Evolutionary conservation across 306 rosid genomes (phyloP).

Genomic region (Albizia julibrissin): DNA sequence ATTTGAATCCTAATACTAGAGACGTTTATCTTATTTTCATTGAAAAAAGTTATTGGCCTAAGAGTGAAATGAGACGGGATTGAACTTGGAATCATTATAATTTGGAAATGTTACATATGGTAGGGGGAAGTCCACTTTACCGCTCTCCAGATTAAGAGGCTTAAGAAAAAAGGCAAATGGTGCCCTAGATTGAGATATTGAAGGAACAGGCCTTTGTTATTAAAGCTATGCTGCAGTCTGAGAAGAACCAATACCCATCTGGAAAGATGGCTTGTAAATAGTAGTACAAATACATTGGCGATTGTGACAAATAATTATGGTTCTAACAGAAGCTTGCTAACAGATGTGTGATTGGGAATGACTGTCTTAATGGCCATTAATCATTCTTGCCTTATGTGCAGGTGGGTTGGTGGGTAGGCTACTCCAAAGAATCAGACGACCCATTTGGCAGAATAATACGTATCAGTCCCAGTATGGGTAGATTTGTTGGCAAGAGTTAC

Average conservation of each 20-base stretch:
- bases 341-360: background rate
- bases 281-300: background rate
- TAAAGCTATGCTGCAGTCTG: background rate
- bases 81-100: background rate
- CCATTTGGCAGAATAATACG: slow-evolving; percentile 88
- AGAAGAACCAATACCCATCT: background rate
- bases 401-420: slow-evolving; percentile 99
- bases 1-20: background rate
- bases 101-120: background rate
- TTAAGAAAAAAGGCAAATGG: background rate
- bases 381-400: slow-evolving; percentile 44
- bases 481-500: slow-evolving; percentile 75
- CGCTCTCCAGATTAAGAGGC: slow-evolving; percentile 1
- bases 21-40: slow-evolving; percentile 6
- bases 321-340: background rate
- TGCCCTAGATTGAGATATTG: background rate
- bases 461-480: slow-evolving; percentile 89
- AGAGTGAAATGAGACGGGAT: background rate
- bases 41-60: background rate
- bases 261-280: slow-evolving; percentile 6
- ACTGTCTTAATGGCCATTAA: slow-evolving; percentile 10
- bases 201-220: background rate
- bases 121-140: background rate
- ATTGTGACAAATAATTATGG: background rate
- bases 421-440: slow-evolving; percentile 79